These are phyloP conservation scores for Cercophora sp. DNA, from an alignment of 495 filamentous ascomycete genomes.

Conservation along the genomic window DNA sequence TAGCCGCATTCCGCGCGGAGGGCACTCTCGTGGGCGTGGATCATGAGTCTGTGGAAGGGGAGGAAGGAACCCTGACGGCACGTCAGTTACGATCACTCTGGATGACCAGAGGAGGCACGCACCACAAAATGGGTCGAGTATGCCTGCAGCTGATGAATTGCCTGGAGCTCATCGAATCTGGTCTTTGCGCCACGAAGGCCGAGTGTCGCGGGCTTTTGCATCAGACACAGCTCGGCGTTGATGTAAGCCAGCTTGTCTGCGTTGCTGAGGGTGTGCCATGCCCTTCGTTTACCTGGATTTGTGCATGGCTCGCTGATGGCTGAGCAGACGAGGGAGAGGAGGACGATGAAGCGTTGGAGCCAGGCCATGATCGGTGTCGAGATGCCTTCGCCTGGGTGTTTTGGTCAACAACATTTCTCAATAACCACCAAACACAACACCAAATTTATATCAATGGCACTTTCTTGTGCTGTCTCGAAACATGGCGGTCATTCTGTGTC, in stretches of 20 bases:
- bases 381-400: too few species aligned
- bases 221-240: slow-evolving; percentile 5
- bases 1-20: slow-evolving; percentile 43
- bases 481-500: too few species aligned
- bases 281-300: neutral
- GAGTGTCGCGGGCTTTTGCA: neutral
- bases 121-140: slow-evolving; percentile 7
- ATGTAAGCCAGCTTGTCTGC: neutral
- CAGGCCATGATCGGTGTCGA: neutral
- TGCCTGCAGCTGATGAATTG: slow-evolving; percentile 1
- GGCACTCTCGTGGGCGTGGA: slow-evolving; percentile 39
- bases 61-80: slow-evolving; percentile 44
- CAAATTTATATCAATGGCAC: too few species aligned
- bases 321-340: neutral
- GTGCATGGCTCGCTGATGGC: neutral
- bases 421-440: too few species aligned
- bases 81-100: too few species aligned
- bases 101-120: too few species aligned
- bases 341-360: neutral
- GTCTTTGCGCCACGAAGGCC: neutral
- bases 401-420: too few species aligned
- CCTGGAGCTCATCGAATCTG: slow-evolving; percentile 6
- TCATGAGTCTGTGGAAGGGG: slow-evolving; percentile 48
- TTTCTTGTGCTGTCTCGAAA: too few species aligned
- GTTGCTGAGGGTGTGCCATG: neutral